phyloP scores from a whole-genome alignment of 176 grass and related monocot genomes.

The Hsuehochloa calcarea region DNA sequence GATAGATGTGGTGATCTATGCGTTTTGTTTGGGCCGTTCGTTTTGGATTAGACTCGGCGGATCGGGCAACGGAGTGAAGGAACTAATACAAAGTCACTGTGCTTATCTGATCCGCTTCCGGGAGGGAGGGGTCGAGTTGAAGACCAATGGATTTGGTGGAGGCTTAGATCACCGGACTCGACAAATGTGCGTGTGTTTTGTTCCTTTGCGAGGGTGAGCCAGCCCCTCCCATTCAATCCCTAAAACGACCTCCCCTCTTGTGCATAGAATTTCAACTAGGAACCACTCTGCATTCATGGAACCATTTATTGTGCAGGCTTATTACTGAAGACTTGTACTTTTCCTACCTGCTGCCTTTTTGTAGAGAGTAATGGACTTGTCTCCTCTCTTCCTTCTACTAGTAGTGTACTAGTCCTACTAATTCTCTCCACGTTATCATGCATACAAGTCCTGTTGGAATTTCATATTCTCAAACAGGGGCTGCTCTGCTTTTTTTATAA shows the following conservation, averaged over 20 bases:
- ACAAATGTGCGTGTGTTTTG: constrained; percentile 40
- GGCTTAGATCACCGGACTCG: neutral
- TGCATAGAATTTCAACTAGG: constrained; percentile 32
- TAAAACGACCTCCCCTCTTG: neutral
- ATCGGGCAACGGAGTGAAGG: too few species aligned
- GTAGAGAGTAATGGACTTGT: neutral
- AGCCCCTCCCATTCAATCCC: neutral
- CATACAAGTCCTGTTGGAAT: neutral
- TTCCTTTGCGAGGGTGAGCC: constrained; percentile 14
- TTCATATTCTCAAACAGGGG: neutral
- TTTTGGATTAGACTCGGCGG: too few species aligned
- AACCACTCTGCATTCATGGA: constrained; percentile 39
- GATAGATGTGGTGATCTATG: too few species aligned
- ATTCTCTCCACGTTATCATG: neutral
- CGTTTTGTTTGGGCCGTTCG: too few species aligned
- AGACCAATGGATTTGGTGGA: constrained; percentile 3
- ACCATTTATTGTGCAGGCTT: constrained; percentile 48
- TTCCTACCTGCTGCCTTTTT: constrained; percentile 1
- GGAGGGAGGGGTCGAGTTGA: neutral
- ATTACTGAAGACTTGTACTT: constrained; percentile 36
- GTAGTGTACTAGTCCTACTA: too few species aligned
- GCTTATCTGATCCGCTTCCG: too few species aligned
- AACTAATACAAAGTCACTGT: too few species aligned
- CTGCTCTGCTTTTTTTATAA: too few species aligned
- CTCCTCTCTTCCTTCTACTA: neutral